Conservation (phyloP, 2,329 filamentous ascomycete genomes). For the Rhynchosporium agropyri region DNA sequence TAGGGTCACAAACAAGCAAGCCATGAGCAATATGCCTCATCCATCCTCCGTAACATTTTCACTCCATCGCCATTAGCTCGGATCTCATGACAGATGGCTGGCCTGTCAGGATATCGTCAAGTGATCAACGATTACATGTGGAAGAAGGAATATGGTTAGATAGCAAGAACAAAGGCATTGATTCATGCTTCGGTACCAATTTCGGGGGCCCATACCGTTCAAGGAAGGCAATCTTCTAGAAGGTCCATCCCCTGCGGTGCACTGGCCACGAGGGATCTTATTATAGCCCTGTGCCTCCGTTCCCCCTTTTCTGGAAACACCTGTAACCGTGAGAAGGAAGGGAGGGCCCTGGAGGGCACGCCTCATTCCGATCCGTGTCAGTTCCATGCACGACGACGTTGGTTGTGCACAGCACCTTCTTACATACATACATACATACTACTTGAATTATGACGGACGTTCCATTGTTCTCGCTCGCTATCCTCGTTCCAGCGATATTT, state of each 20-base stretch:
- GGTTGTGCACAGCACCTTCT: background rate
- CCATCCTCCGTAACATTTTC: conserved; percentile 1
- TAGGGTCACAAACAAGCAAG: background rate
- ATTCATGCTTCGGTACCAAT: conserved; percentile 17
- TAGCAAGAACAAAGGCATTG: conserved; percentile 10
- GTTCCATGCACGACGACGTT: conserved; percentile 4
- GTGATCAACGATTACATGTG: conserved; percentile 11
- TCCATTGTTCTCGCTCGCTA: background rate
- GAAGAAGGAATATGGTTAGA: background rate
- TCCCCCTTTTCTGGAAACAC: conserved; percentile 12
- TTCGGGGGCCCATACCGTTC: conserved; percentile 1
- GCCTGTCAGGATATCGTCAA: conserved; percentile 8
- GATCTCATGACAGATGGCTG: conserved; percentile 7
- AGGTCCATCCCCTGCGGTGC: conserved; percentile 10
- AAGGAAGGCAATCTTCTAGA: conserved; percentile 22
- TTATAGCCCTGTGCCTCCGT: background rate
- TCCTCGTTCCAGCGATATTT: background rate
- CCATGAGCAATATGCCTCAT: conserved; percentile 1
- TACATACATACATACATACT: background rate
- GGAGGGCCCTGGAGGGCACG: background rate
- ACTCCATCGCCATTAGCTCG: background rate
- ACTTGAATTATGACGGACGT: background rate
- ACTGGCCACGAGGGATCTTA: conserved; percentile 2
- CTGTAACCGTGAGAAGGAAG: background rate
- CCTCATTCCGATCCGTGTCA: conserved; percentile 17